These are phyloP conservation scores for Flaveria linearis DNA, from an alignment of 129 eudicot species.

Conservation along the genomic window DNA sequence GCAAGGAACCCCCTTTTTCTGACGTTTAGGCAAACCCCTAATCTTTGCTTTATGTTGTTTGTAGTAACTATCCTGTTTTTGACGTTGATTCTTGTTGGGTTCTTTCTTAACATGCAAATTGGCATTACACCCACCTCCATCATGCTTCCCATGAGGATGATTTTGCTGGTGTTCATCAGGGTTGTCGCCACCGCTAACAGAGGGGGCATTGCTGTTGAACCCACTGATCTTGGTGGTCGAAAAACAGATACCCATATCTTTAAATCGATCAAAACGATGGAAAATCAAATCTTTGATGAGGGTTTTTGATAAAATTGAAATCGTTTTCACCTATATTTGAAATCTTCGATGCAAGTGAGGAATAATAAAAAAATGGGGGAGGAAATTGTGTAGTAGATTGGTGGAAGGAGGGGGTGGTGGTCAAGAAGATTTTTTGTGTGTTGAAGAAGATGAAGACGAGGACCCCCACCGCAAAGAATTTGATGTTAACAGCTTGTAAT, in stretches of 20 bases:
- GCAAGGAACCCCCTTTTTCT: constrained; percentile 55
- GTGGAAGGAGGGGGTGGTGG: constrained; percentile 51
- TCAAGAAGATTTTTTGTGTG: constrained; percentile 50
- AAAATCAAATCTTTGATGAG: constrained; percentile 14
- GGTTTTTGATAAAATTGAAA: constrained; percentile 23
- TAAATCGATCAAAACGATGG: background rate
- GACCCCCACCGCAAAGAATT: constrained; percentile 21
- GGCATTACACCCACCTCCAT: constrained; percentile 10
- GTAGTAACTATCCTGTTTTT: constrained; percentile 22
- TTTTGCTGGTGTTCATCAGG: constrained; percentile 15
- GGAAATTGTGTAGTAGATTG: constrained; percentile 44
- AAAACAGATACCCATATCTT: constrained; percentile 66
- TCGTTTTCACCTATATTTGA: background rate
- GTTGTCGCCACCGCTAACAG: constrained; percentile 31
- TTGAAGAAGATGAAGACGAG: constrained; percentile 23
- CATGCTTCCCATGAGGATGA: background rate
- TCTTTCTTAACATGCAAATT: constrained; percentile 2
- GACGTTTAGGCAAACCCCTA: constrained; percentile 46
- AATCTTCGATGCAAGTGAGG: constrained; percentile 7
- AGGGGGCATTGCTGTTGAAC: constrained; percentile 49
- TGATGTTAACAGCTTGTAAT: background rate
- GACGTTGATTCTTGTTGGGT: constrained; percentile 31
- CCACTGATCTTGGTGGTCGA: constrained; percentile 63
- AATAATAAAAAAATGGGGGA: constrained; percentile 24
- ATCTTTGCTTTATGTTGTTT: constrained; percentile 27